Conservation (phyloP, 2,329 filamentous ascomycete species). For the Botrytis fragariae region DNA sequence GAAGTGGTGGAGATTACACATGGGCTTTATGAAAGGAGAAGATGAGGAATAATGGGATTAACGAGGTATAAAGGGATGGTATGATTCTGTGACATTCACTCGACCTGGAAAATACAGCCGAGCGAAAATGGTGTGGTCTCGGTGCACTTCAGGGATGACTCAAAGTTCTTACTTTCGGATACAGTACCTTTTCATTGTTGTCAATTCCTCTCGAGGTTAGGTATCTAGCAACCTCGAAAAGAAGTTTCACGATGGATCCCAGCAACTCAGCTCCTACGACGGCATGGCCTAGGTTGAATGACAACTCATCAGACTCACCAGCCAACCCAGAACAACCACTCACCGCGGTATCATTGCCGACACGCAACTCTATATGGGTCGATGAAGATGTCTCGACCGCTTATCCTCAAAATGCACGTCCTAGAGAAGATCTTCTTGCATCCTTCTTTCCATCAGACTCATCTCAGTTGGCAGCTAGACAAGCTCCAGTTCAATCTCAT, state of each 20-base stretch:
- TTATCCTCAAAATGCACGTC: not conserved
- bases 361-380: not conserved
- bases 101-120: not conserved
- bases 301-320: not conserved
- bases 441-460: not conserved
- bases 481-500: not conserved
- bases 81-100: conserved; percentile 10
- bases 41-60: not conserved
- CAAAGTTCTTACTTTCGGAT: not conserved
- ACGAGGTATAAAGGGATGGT: not conserved
- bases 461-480: not conserved
- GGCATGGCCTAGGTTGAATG: conserved; percentile 3
- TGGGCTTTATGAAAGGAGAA: conserved; percentile 28
- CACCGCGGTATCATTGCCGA: not conserved
- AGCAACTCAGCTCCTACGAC: not conserved
- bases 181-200: not conserved
- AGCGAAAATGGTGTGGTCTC: not conserved
- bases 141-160: not conserved
- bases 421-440: not conserved
- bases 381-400: not conserved
- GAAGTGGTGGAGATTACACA: conserved; percentile 34
- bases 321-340: not conserved
- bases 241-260: not conserved
- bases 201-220: too few relatives aligned
- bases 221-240: not conserved